These are phyloP conservation scores for Mycotypha africana DNA, from an alignment of 371 early-diverging fungal genomes.

Conservation along the genomic window DNA sequence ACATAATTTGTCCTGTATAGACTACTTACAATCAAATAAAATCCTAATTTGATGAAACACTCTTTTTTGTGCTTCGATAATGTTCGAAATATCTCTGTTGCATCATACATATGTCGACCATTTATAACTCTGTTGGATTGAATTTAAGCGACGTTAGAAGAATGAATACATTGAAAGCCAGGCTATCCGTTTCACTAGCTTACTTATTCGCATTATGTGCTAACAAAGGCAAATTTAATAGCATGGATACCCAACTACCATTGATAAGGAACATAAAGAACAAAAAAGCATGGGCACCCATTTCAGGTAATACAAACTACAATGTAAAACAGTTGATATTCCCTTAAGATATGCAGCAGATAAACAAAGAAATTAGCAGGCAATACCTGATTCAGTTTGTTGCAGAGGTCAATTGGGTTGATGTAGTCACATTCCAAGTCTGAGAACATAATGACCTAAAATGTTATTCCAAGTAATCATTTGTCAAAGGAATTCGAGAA, in stretches of 20 bases:
- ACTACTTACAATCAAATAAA: slow-evolving; percentile 76
- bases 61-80: slow-evolving; percentile 87
- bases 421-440: slow-evolving; percentile 96
- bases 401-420: slow-evolving; percentile 97
- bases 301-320: slow-evolving; percentile 95
- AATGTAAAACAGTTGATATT: no score
- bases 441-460: slow-evolving; percentile 89
- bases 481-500: no score
- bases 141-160: no score
- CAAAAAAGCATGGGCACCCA: slow-evolving; percentile 78
- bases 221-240: slow-evolving; percentile 82
- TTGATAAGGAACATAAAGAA: slow-evolving; percentile 77
- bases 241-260: slow-evolving; percentile 83
- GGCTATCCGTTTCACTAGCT: no score
- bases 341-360: no score
- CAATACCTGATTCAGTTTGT: slow-evolving; percentile 87
- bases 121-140: slow-evolving; percentile 58
- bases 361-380: no score
- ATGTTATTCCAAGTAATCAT: not conserved
- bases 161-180: no score
- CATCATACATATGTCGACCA: slow-evolving; percentile 88
- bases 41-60: slow-evolving; percentile 91
- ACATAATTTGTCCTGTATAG: not conserved
- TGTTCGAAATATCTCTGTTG: slow-evolving; percentile 96
- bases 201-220: slow-evolving; percentile 86